Conservation (phyloP, 106 monocot genomes). For the Narthecium ossifragum region DNA sequence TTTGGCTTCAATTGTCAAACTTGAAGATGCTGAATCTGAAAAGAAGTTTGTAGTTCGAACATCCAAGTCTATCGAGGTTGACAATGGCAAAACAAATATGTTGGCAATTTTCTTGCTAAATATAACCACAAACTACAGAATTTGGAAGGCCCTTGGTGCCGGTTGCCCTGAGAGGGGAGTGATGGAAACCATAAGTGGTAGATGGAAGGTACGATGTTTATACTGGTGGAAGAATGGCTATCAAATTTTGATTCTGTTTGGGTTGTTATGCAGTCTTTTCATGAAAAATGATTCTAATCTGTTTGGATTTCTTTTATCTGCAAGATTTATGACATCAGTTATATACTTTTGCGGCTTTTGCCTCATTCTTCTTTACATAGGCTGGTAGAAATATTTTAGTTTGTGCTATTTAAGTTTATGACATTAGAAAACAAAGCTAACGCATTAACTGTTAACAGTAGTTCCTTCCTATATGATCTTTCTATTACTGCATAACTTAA, state of each 20-base stretch:
- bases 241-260: neutral
- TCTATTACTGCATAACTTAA: no score
- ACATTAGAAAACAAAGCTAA: no score
- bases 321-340: no score
- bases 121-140: constrained; percentile 1
- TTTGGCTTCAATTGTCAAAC: constrained; percentile 3
- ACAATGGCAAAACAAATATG: neutral
- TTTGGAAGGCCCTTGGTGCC: constrained; percentile 18
- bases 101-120: constrained; percentile 13
- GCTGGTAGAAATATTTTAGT: no score
- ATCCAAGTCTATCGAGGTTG: neutral
- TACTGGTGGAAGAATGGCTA: neutral
- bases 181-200: constrained; percentile 4
- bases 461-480: no score
- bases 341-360: no score
- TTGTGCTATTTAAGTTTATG: no score
- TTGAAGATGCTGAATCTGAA: neutral
- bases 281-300: neutral
- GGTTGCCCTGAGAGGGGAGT: neutral
- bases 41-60: constrained; percentile 1
- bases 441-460: no score
- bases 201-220: neutral
- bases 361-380: no score
- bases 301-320: no score
- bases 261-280: neutral